A percentile compares a stretch with the other conserved stretches of the same genome.
Evolutionary conservation across 306 rosid genomes (phyloP).

Genomic region (Cucurbita moschata): DNA sequence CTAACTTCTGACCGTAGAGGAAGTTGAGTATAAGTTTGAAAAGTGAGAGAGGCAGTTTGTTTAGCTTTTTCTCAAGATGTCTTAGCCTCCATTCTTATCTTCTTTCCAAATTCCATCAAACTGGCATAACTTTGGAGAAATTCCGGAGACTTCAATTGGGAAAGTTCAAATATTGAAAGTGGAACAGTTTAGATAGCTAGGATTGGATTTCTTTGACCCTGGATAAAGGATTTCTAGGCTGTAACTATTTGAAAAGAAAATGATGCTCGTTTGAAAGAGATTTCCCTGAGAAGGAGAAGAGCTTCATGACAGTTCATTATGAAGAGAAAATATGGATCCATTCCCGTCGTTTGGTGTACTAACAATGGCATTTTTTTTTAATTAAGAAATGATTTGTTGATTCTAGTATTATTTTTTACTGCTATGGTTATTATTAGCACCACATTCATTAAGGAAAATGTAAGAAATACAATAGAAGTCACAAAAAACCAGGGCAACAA

Average conservation of each 20-base stretch:
- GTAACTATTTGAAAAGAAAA: neutral
- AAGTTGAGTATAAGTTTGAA: neutral
- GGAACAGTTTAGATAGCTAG: neutral
- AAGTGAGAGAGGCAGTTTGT: neutral
- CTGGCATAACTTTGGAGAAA: neutral
- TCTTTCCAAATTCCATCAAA: neutral
- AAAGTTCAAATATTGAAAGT: neutral
- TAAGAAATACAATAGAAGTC: neutral
- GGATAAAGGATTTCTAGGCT: neutral
- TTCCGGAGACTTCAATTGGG: neutral
- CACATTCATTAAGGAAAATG: neutral
- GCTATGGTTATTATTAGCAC: neutral
- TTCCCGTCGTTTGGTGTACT: neutral
- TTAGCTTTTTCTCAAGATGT: neutral
- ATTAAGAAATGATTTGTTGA: neutral
- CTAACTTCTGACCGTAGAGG: neutral
- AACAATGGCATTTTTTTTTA: neutral
- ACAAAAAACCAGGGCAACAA: neutral
- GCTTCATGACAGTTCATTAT: neutral
- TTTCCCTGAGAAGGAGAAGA: neutral
- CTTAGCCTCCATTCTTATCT: neutral
- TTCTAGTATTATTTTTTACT: neutral
- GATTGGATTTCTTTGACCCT: neutral
- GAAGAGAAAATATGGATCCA: neutral
- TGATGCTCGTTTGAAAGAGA: neutral